Base-by-base conservation (phyloP, 2,329 filamentous ascomycete genomes). In the Exophiala sp. region DNA sequence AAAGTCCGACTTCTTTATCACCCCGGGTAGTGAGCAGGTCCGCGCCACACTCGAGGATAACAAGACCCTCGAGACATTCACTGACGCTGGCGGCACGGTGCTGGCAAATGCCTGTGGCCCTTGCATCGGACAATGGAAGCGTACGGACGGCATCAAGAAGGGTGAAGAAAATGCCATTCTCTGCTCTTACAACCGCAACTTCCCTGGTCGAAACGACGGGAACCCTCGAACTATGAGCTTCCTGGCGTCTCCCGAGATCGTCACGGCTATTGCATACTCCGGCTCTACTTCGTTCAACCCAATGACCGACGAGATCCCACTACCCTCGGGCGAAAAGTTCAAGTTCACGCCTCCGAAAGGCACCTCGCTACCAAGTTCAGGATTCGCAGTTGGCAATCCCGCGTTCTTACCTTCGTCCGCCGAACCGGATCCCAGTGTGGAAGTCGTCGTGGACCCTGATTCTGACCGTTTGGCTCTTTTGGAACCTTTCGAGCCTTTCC, bases 211-310 rank as follows among this genome's bases (percentile, higher is more conserved):
- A 58, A 98, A 98, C 68, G 93, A 98, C 65, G 93, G 93, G 56
- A 98, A 98, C 74, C 83, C 87, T 18, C 83, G 85, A 35, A 98
- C 93, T 7, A 96, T 97, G 90, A 98, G 97, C 77, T 98, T 98
- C 73, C 80, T 98, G 45, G 91, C 93, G 8, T 96, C 90, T 0
- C 93, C 93, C 5, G 93, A 98, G 70, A 81, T 98, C 50, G 93
- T 98, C 56, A 97, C 93, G 3, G 93, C 93, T 43, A 91, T 98
- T 83, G 81, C 88, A 10, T 98, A 95, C 70, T 85, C 90, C 35
- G 93, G 93, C 46, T 82, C 80, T 46, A 97, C 91, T 18, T 93
- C 87, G 41, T 98, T 98, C 77, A 97, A 98, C 73, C 93, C 93
- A 22, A 80, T 95, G 69, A 95, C 87, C 10, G 93, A 98, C 70